Evolutionary conservation across 2,329 filamentous ascomycete species (phyloP).

Genomic region (Anthostomella pinea): DNA sequence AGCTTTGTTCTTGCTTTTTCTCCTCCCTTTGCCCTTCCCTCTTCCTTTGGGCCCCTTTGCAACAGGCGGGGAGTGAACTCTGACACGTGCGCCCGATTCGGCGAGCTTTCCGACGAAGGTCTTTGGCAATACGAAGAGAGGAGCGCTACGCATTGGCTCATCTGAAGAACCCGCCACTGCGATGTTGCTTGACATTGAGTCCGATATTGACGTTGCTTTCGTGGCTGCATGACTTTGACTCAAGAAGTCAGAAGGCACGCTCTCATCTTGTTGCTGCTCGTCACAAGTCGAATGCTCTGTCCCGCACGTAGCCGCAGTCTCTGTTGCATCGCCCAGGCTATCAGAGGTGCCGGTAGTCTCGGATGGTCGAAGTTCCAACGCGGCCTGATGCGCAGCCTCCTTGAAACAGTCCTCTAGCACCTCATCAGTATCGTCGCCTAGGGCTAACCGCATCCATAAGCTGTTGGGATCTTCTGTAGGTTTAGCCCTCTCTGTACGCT

Average conservation of each 20-base stretch:
- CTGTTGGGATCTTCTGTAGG: conserved; percentile 12
- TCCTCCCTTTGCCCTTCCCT: conserved; percentile 12
- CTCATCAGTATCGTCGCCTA: conserved; percentile 23
- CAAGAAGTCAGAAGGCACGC: conserved; percentile 4
- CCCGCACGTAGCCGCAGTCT: conserved; percentile 13
- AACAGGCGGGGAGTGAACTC: neutral
- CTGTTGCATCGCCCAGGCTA: conserved; percentile 3
- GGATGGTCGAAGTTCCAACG: conserved; percentile 25
- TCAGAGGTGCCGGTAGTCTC: conserved; percentile 16
- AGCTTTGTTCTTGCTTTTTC: conserved; percentile 14
- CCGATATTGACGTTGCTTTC: conserved; percentile 16
- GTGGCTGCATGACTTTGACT: conserved; percentile 20
- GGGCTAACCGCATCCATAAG: conserved; percentile 31
- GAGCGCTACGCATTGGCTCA: conserved; percentile 3
- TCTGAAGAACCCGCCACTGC: conserved; percentile 18
- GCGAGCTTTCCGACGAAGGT: conserved; percentile 27
- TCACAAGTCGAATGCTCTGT: conserved; percentile 2
- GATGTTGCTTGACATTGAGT: conserved; percentile 14
- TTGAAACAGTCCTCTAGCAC: conserved; percentile 20
- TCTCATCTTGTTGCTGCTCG: neutral
- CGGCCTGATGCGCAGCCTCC: conserved; percentile 26
- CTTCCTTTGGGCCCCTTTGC: neutral
- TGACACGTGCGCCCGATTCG: neutral
- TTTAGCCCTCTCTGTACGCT: neutral
- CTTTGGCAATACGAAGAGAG: conserved; percentile 24